Evolutionary conservation across 805 yeast genomes (phyloP).

Genomic region (Saccharomycopsis fodiens): DNA sequence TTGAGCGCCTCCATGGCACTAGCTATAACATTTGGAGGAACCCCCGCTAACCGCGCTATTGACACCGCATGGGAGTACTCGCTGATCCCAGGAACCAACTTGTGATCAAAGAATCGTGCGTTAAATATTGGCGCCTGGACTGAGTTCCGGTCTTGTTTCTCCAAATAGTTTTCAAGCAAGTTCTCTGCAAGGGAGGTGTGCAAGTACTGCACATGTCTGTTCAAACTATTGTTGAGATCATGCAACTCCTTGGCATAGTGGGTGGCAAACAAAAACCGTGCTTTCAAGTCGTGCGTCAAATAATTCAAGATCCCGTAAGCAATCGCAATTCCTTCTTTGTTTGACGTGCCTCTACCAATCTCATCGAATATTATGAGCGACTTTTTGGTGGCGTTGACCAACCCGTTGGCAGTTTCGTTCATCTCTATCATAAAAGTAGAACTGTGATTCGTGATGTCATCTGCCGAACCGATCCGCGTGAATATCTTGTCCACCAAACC

Average conservation of each 20-base stretch:
- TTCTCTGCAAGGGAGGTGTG: constrained; percentile 14
- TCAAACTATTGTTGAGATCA: constrained; percentile 27
- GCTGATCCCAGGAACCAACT: constrained; percentile 59
- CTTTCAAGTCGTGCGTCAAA: constrained; percentile 44
- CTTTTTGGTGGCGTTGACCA: constrained; percentile 53
- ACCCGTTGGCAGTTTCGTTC: constrained; percentile 71
- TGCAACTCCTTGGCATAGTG: constrained; percentile 62
- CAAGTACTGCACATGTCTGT: constrained; percentile 21
- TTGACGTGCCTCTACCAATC: constrained; percentile 85
- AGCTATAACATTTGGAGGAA: constrained; percentile 51
- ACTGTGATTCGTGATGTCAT: constrained; percentile 66
- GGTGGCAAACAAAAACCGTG: constrained; percentile 82
- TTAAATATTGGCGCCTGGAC: constrained; percentile 11
- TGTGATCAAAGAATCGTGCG: constrained; percentile 38
- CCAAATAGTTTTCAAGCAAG: constrained; percentile 9
- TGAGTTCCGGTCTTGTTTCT: constrained; percentile 3
- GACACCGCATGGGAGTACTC: constrained; percentile 67
- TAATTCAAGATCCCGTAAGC: constrained; percentile 69
- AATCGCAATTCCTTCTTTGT: constrained; percentile 75
- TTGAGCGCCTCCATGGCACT: constrained; percentile 35
- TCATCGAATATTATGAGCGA: constrained; percentile 82
- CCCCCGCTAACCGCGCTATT: constrained; percentile 74
- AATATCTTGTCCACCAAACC: constrained; percentile 75
- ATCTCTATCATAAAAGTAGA: constrained; percentile 94
- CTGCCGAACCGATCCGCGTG: constrained; percentile 79